Evolutionary conservation across 352 stramenopile species (phyloP), one percentile per base, ranked within the genome.

Genomic region (Detonula confervacea): DNA sequence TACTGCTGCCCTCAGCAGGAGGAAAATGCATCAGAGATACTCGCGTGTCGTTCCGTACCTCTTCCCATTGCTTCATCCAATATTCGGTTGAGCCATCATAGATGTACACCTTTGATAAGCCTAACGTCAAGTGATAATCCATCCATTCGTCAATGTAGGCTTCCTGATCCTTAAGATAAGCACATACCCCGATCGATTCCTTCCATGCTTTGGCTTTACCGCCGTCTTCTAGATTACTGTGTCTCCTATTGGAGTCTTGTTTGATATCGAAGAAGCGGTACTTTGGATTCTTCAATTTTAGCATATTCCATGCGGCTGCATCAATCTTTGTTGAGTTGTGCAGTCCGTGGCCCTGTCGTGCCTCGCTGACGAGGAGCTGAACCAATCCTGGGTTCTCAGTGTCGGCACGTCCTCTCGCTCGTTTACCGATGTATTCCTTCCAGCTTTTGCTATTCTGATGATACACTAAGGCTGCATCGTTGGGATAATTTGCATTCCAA

Each of bases 81-180:
- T 74, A 78, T 25, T 82, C 60, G 27, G 73, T 44, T 29, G 59
- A 80, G 67, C 78, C 63, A 56, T 88, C 81, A 67, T 81, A 84
- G 12, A 88, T 42, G 60, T 84, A 81, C 61, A 88, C 78, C 2
- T 62, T 44, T 20, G 70, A 57, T 72, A 88, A 86, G 7, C 68
- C 71, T 18, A 86, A 67, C 16, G 63, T 66, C 37, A 86, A 54
- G 62, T 88, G 62, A 60, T 82, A 88, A 35, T 86, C 73, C n/a
- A 84, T 60, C 61, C 61, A 88, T 56, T 88, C 81, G n/a, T 84
- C 42, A 42, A 88, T 18, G 39, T 87, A 88, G 7, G 24, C 11
- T 46, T 83, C 68, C 18, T 73, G 54, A 37, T 86, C 56, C 9
- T 56, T 79, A 22, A 75, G 57, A 61, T 81, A 29, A 27, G 47